Percentiles rank a stretch among this genome's conserved stretches.
These are phyloP conservation scores for Tolypocladium ophioglossoides DNA, from an alignment of 2,329 filamentous ascomycete genomes.

Conservation along the genomic window DNA sequence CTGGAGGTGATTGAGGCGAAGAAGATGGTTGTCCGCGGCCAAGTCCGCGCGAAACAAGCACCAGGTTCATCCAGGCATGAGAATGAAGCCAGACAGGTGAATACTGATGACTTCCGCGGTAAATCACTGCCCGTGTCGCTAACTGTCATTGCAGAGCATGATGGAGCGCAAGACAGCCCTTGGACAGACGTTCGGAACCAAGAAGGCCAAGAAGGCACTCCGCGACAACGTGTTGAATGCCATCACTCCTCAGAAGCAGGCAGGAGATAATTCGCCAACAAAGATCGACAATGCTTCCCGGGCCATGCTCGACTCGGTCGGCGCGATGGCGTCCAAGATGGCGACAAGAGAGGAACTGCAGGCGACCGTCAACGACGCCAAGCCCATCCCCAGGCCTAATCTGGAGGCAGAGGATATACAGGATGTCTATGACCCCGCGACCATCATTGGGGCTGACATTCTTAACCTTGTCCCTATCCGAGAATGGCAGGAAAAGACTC, in stretches of 20 bases:
- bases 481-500: slow-evolving; percentile 63
- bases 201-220: slow-evolving; percentile 74
- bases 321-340: slow-evolving; percentile 52
- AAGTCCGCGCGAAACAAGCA: slow-evolving; percentile 44
- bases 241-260: slow-evolving; percentile 37
- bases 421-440: slow-evolving; percentile 61
- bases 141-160: slow-evolving; percentile 34
- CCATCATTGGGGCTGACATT: slow-evolving; percentile 56
- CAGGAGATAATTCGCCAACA: slow-evolving; percentile 25
- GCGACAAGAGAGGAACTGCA: slow-evolving; percentile 56
- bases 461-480: slow-evolving; percentile 58
- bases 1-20: slow-evolving; percentile 52
- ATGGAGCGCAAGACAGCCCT: slow-evolving; percentile 57
- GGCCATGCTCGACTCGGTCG: slow-evolving; percentile 54
- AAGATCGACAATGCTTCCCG: slow-evolving; percentile 44
- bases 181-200: slow-evolving; percentile 72
- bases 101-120: not conserved
- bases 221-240: slow-evolving; percentile 59
- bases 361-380: slow-evolving; percentile 52
- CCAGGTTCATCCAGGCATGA: slow-evolving; percentile 33
- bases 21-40: slow-evolving; percentile 50
- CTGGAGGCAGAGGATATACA: slow-evolving; percentile 53
- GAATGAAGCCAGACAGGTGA: slow-evolving; percentile 17
- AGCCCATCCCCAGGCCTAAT: slow-evolving; percentile 64
- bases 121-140: slow-evolving; percentile 1